A percentile compares a stretch with the other conserved stretches of the same genome.
phyloP scores from a whole-genome alignment of 805 yeast species.

The Sugiyamaella qingdaonensis region DNA sequence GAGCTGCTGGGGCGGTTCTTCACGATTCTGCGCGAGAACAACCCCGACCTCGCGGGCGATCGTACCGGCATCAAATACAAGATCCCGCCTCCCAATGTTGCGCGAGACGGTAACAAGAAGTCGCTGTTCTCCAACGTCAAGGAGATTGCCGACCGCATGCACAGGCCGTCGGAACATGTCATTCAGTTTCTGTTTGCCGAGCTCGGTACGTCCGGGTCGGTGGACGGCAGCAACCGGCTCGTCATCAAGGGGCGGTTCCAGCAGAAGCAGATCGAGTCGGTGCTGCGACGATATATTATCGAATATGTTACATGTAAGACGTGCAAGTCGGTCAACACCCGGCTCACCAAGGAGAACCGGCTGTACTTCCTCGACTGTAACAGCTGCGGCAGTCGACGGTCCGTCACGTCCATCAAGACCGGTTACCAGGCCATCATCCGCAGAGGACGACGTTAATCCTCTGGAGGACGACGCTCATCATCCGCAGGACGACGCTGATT shows the following conservation, averaged over 20 bases:
- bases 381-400: slow-evolving; percentile 95
- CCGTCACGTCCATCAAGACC: slow-evolving; percentile 94
- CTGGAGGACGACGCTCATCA: no score
- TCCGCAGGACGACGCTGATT: no score
- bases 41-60: slow-evolving; percentile 98
- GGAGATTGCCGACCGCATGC: slow-evolving; percentile 88
- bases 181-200: slow-evolving; percentile 97
- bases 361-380: slow-evolving; percentile 96
- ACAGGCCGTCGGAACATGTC: slow-evolving; percentile 94
- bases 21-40: slow-evolving; percentile 78
- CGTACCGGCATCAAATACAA: slow-evolving; percentile 86
- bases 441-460: slow-evolving; percentile 22
- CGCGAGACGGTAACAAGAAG: slow-evolving; percentile 96
- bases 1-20: slow-evolving; percentile 81
- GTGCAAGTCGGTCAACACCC: slow-evolving; percentile 96
- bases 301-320: slow-evolving; percentile 99
- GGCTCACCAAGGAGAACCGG: slow-evolving; percentile 94
- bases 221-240: slow-evolving; percentile 95
- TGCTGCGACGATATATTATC: slow-evolving; percentile 89
- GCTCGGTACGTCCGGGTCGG: slow-evolving; percentile 98
- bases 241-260: slow-evolving; percentile 97
- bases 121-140: slow-evolving; percentile 94
- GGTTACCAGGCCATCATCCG: slow-evolving; percentile 89
- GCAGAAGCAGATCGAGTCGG: slow-evolving; percentile 95
- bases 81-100: slow-evolving; percentile 96